These are phyloP conservation scores for Glaciozyma antarctica DNA, from an alignment of 768 basidiomycete genomes.

Conservation along the genomic window DNA sequence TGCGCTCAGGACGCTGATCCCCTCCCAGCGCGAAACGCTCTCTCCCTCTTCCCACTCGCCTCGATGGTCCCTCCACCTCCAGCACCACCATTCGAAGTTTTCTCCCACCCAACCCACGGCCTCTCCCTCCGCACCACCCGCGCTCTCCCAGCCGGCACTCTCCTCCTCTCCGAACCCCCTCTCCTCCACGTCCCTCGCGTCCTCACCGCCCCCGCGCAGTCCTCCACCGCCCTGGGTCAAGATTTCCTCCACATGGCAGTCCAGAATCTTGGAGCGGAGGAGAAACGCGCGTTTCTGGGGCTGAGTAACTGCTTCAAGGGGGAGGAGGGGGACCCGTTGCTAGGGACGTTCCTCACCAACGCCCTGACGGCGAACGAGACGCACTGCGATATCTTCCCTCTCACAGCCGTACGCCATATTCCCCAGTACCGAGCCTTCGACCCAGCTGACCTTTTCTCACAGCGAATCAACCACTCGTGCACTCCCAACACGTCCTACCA, in stretches of 20 bases:
- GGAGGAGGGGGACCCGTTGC: neutral
- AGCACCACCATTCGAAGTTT: neutral
- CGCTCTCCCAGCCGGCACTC: neutral
- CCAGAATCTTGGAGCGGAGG: neutral
- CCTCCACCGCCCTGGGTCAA: neutral
- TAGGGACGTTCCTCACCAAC: neutral
- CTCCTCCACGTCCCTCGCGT: neutral
- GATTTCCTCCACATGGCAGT: neutral
- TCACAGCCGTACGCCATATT: neutral
- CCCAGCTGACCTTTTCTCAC: neutral
- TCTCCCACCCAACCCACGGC: neutral
- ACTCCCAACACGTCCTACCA: neutral
- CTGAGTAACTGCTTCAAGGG: neutral
- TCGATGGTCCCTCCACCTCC: neutral
- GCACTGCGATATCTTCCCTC: neutral
- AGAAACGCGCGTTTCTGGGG: neutral
- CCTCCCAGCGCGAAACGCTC: too few species aligned
- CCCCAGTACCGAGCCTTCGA: too few species aligned
- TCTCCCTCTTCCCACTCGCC: too few species aligned
- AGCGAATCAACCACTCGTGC: slow-evolving; percentile 1
- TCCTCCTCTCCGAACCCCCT: slow-evolving; percentile 1
- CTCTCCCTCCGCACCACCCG: neutral
- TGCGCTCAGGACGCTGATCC: too few species aligned
- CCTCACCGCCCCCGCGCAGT: neutral
- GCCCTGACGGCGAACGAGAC: neutral